Conservation (phyloP, 495 filamentous ascomycete species). For the Neurospora hispaniola region DNA sequence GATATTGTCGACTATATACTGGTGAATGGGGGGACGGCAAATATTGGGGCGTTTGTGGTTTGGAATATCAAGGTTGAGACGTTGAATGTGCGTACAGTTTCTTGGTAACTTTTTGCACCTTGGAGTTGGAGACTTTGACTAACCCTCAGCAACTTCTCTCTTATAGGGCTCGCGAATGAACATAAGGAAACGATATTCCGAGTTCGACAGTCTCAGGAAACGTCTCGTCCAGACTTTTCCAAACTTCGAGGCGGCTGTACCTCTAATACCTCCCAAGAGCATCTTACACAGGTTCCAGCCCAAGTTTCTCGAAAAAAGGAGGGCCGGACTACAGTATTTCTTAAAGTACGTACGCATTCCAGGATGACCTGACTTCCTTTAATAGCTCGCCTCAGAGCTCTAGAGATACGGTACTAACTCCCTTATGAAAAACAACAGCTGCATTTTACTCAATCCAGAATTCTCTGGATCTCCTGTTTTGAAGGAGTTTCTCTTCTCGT, state of each 20-base stretch:
- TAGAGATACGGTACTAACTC: background rate
- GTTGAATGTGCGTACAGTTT: conserved; percentile 25
- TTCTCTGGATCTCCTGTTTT: conserved; percentile 45
- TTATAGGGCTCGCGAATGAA: conserved; percentile 40
- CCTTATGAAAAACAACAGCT: conserved; percentile 21
- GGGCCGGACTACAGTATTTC: conserved; percentile 45
- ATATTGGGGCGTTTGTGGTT: conserved; percentile 47
- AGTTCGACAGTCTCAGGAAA: conserved; percentile 42
- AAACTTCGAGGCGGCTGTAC: conserved; percentile 43
- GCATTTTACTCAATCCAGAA: conserved; percentile 46
- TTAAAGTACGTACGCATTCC: conserved; percentile 32
- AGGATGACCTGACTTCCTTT: background rate
- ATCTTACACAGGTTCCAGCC: conserved; percentile 42
- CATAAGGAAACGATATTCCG: conserved; percentile 49
- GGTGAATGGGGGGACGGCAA: conserved; percentile 39
- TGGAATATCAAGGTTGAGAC: conserved; percentile 47
- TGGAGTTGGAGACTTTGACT: background rate
- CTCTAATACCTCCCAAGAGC: conserved; percentile 45
- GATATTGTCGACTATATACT: conserved; percentile 39
- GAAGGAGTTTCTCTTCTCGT: conserved; percentile 48
- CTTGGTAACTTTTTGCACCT: no score
- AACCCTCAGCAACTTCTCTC: background rate
- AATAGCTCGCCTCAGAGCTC: background rate
- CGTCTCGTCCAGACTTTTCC: conserved; percentile 44
- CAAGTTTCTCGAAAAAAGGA: conserved; percentile 41